Evolutionary conservation across 257 asterid species (phyloP), one percentile per base, ranked within the genome.

Genomic region (Haberlea rhodopensis): DNA sequence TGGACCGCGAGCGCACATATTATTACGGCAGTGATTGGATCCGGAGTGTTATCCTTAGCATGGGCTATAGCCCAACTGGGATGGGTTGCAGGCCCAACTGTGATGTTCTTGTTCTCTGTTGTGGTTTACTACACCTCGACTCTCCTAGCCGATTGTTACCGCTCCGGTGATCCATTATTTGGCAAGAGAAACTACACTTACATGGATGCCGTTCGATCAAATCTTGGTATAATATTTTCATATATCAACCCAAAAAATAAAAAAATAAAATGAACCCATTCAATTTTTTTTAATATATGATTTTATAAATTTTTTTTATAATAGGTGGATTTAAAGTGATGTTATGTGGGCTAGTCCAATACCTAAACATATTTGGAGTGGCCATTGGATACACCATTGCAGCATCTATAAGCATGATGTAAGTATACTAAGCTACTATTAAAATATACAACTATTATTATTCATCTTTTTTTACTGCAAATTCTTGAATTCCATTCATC

Each of bases 1-100:
- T 82, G 88, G 85, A 82, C 88, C 8, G 88, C 88, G 0, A 82
- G 88, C 32, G 85, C 88, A 21, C 88, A 82, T 34, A 82, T 82
- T 13, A 82, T 82, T 26, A 82, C 88, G 0, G 88, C 88, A 4
- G 88, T 82, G 75, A 82, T 82, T 7, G 88, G 88, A 3, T 82
- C 88, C 0, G 85, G 88, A 28, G 88, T 82, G n/a, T 77, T 82
- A 7, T 82, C 88, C 31, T 45, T 82, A 26, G 88, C 88, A 3
- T 82, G 88, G 88, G 88, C 88, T 19, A 80, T 78, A 75, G 85
- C 60, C 1, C 88, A 82, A 73, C 69, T 82, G 40, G 88, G 88
- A 37, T 82, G 88, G 88, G 64, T 82, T 40, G 85, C 88, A 6
- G 88, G 88, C 10, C 88, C 88, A 2, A 71, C 85, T 1, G 85